Evolutionary conservation across 164 flowering plant species (phyloP).

Genomic region (Vitis rotundifolia): DNA sequence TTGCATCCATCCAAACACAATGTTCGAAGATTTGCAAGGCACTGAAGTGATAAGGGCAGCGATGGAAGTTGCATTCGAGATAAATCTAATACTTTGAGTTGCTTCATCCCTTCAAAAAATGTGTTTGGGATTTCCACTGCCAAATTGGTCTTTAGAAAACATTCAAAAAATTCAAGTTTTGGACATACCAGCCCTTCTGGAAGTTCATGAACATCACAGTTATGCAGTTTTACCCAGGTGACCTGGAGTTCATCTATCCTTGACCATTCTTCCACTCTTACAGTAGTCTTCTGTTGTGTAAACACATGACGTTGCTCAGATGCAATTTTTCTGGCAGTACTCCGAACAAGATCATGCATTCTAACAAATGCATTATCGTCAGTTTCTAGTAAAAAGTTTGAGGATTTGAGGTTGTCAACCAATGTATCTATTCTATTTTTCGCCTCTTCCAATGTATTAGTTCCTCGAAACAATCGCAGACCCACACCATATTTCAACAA

Average conservation of each 20-base stretch:
- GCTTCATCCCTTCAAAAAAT: constrained; percentile 11
- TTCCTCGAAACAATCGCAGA: neutral
- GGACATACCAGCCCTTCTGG: constrained; percentile 16
- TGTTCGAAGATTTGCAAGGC: constrained; percentile 10
- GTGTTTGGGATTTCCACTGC: neutral
- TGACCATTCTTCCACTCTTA: neutral
- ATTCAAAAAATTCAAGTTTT: neutral
- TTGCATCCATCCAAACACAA: constrained; percentile 7
- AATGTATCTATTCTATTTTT: constrained; percentile 2
- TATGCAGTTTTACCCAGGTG: neutral
- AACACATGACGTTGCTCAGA: neutral
- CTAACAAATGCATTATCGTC: too few relatives aligned
- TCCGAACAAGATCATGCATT: too few relatives aligned
- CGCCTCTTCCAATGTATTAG: constrained; percentile 3
- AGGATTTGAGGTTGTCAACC: constrained; percentile 7
- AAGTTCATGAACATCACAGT: neutral
- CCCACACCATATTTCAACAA: constrained; percentile 15
- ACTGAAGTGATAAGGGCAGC: neutral
- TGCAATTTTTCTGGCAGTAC: too few relatives aligned
- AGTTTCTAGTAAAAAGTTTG: too few relatives aligned
- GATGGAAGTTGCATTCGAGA: neutral
- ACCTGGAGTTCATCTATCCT: neutral
- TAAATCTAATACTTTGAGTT: constrained; percentile 20
- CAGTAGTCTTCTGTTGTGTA: too few relatives aligned
- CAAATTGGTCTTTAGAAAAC: neutral